A percentile compares a stretch with the other conserved stretches of the same genome.
phyloP scores from a whole-genome alignment of 805 yeast genomes.

The Metschnikowia shivogae region DNA sequence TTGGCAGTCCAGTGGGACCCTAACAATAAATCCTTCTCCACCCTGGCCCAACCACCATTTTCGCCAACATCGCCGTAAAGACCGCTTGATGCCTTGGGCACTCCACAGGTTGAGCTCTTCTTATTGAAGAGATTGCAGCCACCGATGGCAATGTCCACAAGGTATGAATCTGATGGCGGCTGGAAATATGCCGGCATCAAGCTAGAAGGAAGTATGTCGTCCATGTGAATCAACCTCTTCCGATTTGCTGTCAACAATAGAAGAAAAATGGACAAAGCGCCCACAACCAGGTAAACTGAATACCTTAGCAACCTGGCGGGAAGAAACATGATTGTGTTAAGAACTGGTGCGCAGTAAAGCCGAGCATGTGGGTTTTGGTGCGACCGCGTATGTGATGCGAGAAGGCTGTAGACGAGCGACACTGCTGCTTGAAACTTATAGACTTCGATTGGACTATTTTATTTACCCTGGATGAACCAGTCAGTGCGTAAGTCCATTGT shows the following conservation, averaged over 20 bases:
- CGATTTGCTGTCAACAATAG: conserved; percentile 38
- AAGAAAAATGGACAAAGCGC: conserved; percentile 16
- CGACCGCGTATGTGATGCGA: background rate
- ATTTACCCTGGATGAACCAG: too few relatives aligned
- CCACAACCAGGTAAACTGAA: conserved; percentile 19
- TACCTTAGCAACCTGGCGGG: conserved; percentile 31
- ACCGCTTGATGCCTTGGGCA: conserved; percentile 12
- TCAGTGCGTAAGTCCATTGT: too few relatives aligned
- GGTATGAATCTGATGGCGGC: conserved; percentile 34
- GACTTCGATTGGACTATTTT: too few relatives aligned
- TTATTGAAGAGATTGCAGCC: conserved; percentile 23
- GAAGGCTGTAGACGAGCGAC: background rate
- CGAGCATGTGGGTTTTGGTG: background rate
- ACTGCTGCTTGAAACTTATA: too few relatives aligned
- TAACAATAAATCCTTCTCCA: conserved; percentile 47
- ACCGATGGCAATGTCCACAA: conserved; percentile 41
- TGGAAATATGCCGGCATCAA: conserved; percentile 39
- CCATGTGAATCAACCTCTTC: conserved; percentile 30
- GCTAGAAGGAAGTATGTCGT: conserved; percentile 10
- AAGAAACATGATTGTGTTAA: conserved; percentile 16
- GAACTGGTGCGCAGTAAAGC: too few relatives aligned
- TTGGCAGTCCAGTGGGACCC: conserved; percentile 41
- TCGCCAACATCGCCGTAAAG: conserved; percentile 14
- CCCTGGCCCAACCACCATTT: conserved; percentile 35
- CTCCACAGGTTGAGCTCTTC: conserved; percentile 11